phyloP scores from a whole-genome alignment of 192 early-diverging fungal species.

The Entomortierella parvispora region DNA sequence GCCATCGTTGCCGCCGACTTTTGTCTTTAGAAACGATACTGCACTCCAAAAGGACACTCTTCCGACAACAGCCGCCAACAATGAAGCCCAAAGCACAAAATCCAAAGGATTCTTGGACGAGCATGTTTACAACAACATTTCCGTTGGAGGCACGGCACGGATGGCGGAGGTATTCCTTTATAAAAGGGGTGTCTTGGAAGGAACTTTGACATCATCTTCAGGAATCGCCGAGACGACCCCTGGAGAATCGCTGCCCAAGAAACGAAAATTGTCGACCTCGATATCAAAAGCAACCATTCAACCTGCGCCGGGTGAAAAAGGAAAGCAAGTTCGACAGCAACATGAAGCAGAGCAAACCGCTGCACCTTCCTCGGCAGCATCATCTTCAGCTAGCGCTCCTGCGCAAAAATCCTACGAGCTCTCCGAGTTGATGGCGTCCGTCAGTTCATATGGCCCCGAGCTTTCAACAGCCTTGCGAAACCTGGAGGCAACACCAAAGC shows the following conservation, averaged over 20 bases:
- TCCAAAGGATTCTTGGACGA: constrained; percentile 19
- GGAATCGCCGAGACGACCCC: too few relatives aligned
- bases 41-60: neutral
- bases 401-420: neutral
- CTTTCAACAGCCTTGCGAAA: neutral
- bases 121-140: constrained; percentile 19
- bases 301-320: too few relatives aligned
- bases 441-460: neutral
- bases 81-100: neutral
- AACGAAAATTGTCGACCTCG: too few relatives aligned
- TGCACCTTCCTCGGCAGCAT: too few relatives aligned
- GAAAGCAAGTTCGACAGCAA: too few relatives aligned
- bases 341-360: too few relatives aligned
- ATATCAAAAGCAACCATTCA: too few relatives aligned
- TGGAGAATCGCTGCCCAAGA: too few relatives aligned
- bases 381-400: neutral
- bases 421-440: neutral
- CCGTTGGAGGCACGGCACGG: constrained; percentile 4
- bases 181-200: neutral
- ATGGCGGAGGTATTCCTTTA: constrained; percentile 11
- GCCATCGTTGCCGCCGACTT: constrained; percentile 8
- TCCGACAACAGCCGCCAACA: neutral
- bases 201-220: neutral
- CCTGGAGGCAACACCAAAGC: neutral
- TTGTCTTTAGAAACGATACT: neutral